Evolutionary conservation across 1,284 basidiomycete species (phyloP), one percentile per base, ranked within the genome.

Genomic region (Malassezia restricta): DNA sequence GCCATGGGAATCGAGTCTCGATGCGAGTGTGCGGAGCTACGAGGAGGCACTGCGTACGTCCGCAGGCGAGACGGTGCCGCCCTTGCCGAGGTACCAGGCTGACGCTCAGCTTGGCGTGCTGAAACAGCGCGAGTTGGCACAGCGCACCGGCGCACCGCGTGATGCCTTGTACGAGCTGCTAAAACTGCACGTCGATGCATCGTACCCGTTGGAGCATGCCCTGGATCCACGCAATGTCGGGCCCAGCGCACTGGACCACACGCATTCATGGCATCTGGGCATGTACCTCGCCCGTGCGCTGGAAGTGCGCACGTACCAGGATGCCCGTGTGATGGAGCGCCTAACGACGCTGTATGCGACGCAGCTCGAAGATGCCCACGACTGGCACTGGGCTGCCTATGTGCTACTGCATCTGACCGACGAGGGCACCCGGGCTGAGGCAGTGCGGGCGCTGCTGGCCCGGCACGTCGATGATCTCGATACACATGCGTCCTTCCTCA

Each of bases 181-280:
- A 68, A 81, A 81, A 65, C 78, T 98, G 37, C 66, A 81, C 79
- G 75, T 82, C 79, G 61, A 80, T 76, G 56, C 75, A 9, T 73
- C 75, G 0, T 72, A 78, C 43, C 71, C 77, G 0, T 74, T 81
- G 20, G 79, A 80, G 47, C 56, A 68, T 11, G 76, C 76, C n/a
- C 71, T 81, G 5, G 63, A 74, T 6, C 84, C 90, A 0, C 76
- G 83, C 30, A 85, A 85, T 33, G 88, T 86, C 65, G 81, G 83
- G 0, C 75, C 84, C 0, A 85, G 82, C 9, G 84, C 85, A 0
- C 74, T 82, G 17, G 90, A 94, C 73, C 84, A 83, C 68, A 82
- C 87, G 9, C 76, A 95, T 49, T 80, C 86, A 7, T 99, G 92
- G 92, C 90, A 96, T 74, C 73, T 96, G 29, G 95, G 92, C 72